Evolutionary conservation across 2,329 filamentous ascomycete genomes (phyloP), one percentile per base, ranked within the genome.

Genomic region (Cordyceps farinosa): DNA sequence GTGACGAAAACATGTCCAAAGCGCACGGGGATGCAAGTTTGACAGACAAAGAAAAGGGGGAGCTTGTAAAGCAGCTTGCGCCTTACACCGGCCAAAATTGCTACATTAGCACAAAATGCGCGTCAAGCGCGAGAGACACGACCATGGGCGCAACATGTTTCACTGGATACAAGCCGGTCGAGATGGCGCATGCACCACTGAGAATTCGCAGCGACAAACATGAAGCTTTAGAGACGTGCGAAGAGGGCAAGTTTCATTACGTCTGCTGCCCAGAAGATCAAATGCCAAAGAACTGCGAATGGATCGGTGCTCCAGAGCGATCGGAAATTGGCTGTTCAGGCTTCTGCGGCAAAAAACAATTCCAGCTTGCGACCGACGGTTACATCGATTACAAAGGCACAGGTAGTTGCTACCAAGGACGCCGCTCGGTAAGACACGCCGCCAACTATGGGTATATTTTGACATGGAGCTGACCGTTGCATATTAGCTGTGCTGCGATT

Each of bases 221-320:
- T 32, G 53, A 17, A 2, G 13, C 22, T 11, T 32, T 56, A 9
- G 65, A 63, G 1, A 58, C 63, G 5, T 72, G 69, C 51, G 29
- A 59, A 3, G 65, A 69, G 55, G 69, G 71, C 3, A 68, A 63
- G 64, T 72, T 59, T 27, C 70, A 67, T 10, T 64, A 71, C 57
- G 69, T 74, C 36, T 74, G 71, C 66, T 73, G 69, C 53, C 72
- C 71, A 2, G 68, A 47, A n/a, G 65, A 68, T 7, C 48, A 65
- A 2, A 70, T 73, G 67, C 71, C 71, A 0, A 64, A 69, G 51
- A 67, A 70, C 56, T 74, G 71, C 63, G 63, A 67, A 54, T 74
- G 70, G 72, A 69, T 65, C 15, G 67, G 67, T 15, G 64, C 63
- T 10, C 70, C 69, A 2, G 63, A 59, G 32, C 65, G 66, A 3